Evolutionary conservation across 1,139 yeast genomes (phyloP).

Genomic region (Torulaspora pretoriensis): DNA sequence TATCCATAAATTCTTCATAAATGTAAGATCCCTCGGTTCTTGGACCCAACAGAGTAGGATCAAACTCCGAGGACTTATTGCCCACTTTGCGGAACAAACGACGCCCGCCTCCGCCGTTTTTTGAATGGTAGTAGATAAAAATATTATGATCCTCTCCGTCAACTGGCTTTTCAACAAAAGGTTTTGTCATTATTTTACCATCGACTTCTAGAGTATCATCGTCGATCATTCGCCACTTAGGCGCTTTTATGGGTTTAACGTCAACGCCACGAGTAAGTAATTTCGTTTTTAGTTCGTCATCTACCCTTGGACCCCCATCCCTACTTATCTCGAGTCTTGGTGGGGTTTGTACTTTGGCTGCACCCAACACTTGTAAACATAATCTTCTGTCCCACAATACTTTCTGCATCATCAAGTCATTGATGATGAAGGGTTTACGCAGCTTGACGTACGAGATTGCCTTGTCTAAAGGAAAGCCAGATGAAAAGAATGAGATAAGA

Average conservation of each 20-base stretch:
- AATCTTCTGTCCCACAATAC: slow-evolving; percentile 94
- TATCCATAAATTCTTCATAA: slow-evolving; percentile 94
- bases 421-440: slow-evolving; percentile 84
- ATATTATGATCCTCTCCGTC: slow-evolving; percentile 99
- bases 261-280: slow-evolving; percentile 59
- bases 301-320: slow-evolving; percentile 94
- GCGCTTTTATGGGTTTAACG: slow-evolving; percentile 53
- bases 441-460: slow-evolving; percentile 88
- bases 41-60: slow-evolving; percentile 68
- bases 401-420: slow-evolving; percentile 87
- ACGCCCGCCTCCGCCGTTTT: slow-evolving; percentile 97
- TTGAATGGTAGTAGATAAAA: slow-evolving; percentile 80
- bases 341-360: slow-evolving; percentile 85
- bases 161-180: slow-evolving; percentile 97
- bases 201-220: slow-evolving; percentile 77
- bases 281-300: slow-evolving; percentile 54
- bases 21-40: slow-evolving; percentile 89
- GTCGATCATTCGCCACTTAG: slow-evolving; percentile 82
- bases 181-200: slow-evolving; percentile 70
- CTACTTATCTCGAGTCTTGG: slow-evolving; percentile 80
- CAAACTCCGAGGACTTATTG: slow-evolving; percentile 94
- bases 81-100: slow-evolving; percentile 92
- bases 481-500: slow-evolving; percentile 86
- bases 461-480: slow-evolving; percentile 93
- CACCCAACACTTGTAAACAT: slow-evolving; percentile 75